Evolutionary conservation across 768 basidiomycete species (phyloP).

Genomic region (Clitopilus passeckerianus): DNA sequence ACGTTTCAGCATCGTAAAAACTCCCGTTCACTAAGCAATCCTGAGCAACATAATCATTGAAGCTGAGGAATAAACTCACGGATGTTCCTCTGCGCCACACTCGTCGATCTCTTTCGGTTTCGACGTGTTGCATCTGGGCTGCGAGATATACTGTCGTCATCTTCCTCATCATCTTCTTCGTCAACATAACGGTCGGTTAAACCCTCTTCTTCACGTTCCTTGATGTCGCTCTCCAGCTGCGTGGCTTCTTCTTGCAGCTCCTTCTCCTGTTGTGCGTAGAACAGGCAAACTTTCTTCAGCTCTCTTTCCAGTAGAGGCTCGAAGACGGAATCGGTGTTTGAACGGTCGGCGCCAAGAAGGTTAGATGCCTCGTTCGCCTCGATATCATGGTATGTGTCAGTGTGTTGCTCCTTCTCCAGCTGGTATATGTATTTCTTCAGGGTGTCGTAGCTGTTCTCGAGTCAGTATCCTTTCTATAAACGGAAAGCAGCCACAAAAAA

Average conservation of each 20-base stretch:
- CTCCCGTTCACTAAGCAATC: not conserved
- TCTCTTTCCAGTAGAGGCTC: constrained; percentile 76
- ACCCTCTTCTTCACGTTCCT: constrained; percentile 57
- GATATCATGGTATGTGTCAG: constrained; percentile 43
- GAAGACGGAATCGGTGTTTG: constrained; percentile 57
- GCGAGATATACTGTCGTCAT: constrained; percentile 35
- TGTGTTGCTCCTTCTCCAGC: constrained; percentile 72
- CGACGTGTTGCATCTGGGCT: constrained; percentile 28
- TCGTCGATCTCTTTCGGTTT: constrained; percentile 23
- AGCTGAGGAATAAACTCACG: not conserved
- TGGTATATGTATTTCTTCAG: constrained; percentile 85
- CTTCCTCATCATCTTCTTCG: constrained; percentile 55
- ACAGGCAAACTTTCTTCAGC: constrained; percentile 70
- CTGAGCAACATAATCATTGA: not conserved
- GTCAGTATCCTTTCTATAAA: not conserved
- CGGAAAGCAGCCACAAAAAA: constrained; percentile 10
- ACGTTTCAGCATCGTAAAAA: not conserved
- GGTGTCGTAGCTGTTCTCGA: constrained; percentile 64
- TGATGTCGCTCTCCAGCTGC: constrained; percentile 52
- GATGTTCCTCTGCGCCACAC: constrained; percentile 3
- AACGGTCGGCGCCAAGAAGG: constrained; percentile 38
- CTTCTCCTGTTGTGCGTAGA: constrained; percentile 75
- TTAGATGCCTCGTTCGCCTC: constrained; percentile 61
- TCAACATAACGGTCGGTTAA: constrained; percentile 50
- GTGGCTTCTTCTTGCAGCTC: constrained; percentile 61